phyloP scores from a whole-genome alignment of 768 basidiomycete species.

The Gloeopeniophorella convolvens region DNA sequence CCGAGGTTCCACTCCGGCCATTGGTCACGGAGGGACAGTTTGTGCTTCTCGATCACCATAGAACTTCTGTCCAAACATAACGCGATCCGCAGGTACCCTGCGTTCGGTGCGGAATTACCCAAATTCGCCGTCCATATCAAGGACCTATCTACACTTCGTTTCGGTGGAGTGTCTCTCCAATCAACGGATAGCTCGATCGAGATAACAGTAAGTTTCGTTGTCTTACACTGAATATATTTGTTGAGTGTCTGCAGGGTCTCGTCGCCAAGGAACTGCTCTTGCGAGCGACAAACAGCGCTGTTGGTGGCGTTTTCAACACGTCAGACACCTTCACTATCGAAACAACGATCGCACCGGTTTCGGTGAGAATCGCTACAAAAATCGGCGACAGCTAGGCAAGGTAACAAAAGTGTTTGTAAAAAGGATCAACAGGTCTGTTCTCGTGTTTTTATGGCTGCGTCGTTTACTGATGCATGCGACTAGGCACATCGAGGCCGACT shows the following conservation, averaged over 20 bases:
- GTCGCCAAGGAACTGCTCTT: conserved; percentile 23
- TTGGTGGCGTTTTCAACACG: conserved; percentile 34
- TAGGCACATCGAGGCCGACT: conserved; percentile 30
- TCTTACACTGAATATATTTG: neutral
- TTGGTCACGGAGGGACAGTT: conserved; percentile 24
- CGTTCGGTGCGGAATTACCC: conserved; percentile 6
- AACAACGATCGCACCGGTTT: conserved; percentile 32
- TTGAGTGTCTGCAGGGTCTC: conserved; percentile 27
- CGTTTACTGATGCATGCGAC: neutral
- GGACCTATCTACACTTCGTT: conserved; percentile 3
- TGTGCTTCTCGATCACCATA: conserved; percentile 24
- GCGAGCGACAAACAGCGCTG: conserved; percentile 29
- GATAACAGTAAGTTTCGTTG: conserved; percentile 22
- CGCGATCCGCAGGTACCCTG: neutral
- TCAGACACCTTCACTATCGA: conserved; percentile 25
- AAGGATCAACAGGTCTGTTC: conserved; percentile 41
- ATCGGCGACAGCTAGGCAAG: conserved; percentile 21
- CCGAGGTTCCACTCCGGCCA: conserved; percentile 15
- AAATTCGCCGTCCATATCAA: neutral
- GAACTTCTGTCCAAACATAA: neutral
- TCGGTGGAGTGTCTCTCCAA: neutral
- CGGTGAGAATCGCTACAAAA: conserved; percentile 25
- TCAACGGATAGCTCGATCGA: conserved; percentile 25
- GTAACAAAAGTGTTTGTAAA: conserved; percentile 29
- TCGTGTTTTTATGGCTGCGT: too few species aligned